These are phyloP conservation scores for Kazachstania bromeliacearum DNA, from an alignment of 805 yeast genomes.

Conservation along the genomic window DNA sequence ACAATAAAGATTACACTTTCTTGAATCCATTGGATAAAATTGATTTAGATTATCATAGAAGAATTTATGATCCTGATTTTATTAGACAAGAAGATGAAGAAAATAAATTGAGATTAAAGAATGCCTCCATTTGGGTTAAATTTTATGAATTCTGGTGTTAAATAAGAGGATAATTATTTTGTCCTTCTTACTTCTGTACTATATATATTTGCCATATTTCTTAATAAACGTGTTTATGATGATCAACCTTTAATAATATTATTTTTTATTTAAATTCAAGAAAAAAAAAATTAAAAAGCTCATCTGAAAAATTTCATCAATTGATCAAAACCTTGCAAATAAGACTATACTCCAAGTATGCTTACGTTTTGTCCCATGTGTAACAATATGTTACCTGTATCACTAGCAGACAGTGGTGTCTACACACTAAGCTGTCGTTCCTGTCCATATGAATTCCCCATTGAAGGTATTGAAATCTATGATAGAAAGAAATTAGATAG, in stretches of 20 bases:
- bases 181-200: not conserved
- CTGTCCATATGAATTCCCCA: slow-evolving; percentile 91
- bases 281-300: not conserved
- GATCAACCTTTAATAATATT: not conserved
- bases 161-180: slow-evolving; percentile 3
- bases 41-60: slow-evolving; percentile 38
- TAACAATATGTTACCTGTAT: slow-evolving; percentile 73
- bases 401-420: slow-evolving; percentile 48
- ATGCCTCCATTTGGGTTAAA: slow-evolving; percentile 27
- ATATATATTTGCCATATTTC: not conserved
- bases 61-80: slow-evolving; percentile 32
- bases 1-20: slow-evolving; percentile 30
- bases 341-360: too few relatives aligned
- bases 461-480: slow-evolving; percentile 70
- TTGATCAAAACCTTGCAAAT: too few relatives aligned
- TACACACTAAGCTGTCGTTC: slow-evolving; percentile 81
- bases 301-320: too few relatives aligned
- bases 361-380: slow-evolving; percentile 92
- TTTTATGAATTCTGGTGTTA: slow-evolving; percentile 34
- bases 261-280: not conserved
- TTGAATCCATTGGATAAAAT: slow-evolving; percentile 31
- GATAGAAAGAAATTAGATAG: slow-evolving; percentile 77
- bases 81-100: slow-evolving; percentile 35
- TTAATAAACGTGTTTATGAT: not conserved
- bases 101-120: slow-evolving; percentile 21